These are phyloP conservation scores for Bacterosira constricta DNA, from an alignment of 108 stramenopile species.

Conservation along the genomic window DNA sequence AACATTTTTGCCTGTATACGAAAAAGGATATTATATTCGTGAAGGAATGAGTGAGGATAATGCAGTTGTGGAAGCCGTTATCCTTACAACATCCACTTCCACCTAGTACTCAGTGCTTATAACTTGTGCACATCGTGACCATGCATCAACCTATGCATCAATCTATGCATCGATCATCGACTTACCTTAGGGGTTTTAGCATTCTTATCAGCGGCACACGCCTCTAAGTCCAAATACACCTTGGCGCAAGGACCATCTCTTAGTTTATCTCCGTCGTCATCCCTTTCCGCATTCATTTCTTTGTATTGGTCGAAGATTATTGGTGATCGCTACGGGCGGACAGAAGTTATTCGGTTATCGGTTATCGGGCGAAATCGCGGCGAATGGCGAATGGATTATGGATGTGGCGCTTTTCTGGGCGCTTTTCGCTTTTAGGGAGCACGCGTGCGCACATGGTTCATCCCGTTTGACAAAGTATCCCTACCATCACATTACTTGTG, in stretches of 20 bases:
- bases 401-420: too few relatives aligned
- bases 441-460: too few relatives aligned
- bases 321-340: too few relatives aligned
- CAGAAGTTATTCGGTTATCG: too few relatives aligned
- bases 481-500: background rate
- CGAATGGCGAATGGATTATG: too few relatives aligned
- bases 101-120: too few relatives aligned
- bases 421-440: too few relatives aligned
- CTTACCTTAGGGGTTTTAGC: conserved; percentile 33
- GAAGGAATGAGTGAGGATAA: background rate
- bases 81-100: too few relatives aligned
- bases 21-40: background rate
- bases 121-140: too few relatives aligned
- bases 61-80: background rate
- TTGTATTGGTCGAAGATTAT: too few relatives aligned
- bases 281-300: background rate
- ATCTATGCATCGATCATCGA: background rate
- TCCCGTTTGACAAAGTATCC: background rate
- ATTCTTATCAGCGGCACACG: conserved; percentile 28
- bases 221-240: conserved; percentile 31
- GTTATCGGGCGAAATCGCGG: too few relatives aligned
- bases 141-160: too few relatives aligned
- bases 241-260: conserved; percentile 32
- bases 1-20: conserved; percentile 8
- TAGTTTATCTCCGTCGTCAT: conserved; percentile 20